phyloP scores from a whole-genome alignment of 2,329 filamentous ascomycete genomes.

The Dactylellina cionopaga region DNA sequence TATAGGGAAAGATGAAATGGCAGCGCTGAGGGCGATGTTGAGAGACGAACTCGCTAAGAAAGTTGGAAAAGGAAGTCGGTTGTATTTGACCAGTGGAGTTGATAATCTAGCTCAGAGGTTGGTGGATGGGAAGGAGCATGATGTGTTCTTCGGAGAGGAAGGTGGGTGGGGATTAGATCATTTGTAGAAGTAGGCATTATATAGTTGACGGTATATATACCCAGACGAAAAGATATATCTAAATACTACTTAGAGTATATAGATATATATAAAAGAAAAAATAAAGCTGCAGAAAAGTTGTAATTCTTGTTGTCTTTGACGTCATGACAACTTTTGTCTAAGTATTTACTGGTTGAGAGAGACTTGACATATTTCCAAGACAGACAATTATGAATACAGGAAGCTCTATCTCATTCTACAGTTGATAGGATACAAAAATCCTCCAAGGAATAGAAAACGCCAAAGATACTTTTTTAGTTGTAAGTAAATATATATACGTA shows the following conservation, averaged over 20 bases:
- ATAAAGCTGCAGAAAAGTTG: background rate
- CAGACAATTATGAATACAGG: too few relatives aligned
- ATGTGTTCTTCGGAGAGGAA: slow-evolving; percentile 52
- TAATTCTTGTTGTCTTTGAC: background rate
- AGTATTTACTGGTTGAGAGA: too few relatives aligned
- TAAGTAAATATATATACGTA: slow-evolving; percentile 14
- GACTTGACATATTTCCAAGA: too few relatives aligned
- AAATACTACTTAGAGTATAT: background rate
- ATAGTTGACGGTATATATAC: background rate
- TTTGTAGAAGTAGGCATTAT: background rate
- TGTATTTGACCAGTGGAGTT: slow-evolving; percentile 45
- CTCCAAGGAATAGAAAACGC: background rate
- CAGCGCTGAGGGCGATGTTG: slow-evolving; percentile 75
- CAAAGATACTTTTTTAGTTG: background rate
- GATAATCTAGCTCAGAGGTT: slow-evolving; percentile 44
- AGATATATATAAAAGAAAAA: background rate
- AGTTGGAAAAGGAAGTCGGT: slow-evolving; percentile 63
- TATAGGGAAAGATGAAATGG: slow-evolving; percentile 78
- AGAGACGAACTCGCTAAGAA: slow-evolving; percentile 75
- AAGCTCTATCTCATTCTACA: too few relatives aligned
- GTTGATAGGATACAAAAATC: background rate
- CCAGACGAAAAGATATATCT: slow-evolving; percentile 3
- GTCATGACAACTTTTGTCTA: too few relatives aligned
- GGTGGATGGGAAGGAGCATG: slow-evolving; percentile 49
- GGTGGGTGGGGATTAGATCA: slow-evolving; percentile 45